A percentile compares a stretch with the other conserved stretches of the same genome.
phyloP scores from a whole-genome alignment of 805 yeast species.

The Metschnikowia lochheadii region DNA sequence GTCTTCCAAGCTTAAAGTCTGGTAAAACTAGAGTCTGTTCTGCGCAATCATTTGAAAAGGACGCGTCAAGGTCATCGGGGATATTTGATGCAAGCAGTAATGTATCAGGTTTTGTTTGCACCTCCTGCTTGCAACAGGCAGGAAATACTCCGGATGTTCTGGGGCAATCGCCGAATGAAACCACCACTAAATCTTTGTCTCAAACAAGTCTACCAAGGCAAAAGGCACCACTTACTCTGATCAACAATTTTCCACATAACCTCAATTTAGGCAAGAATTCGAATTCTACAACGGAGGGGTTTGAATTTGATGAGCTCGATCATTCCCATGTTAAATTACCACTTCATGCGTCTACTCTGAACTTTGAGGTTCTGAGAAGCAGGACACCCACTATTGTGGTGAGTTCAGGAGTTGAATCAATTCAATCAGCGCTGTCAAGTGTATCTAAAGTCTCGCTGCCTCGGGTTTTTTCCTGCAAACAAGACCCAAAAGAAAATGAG shows the following conservation, averaged over 20 bases:
- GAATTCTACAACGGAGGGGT: background rate
- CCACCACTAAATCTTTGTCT: background rate
- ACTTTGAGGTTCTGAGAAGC: background rate
- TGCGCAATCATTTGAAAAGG: background rate
- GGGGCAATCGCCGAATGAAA: background rate
- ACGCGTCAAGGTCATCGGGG: background rate
- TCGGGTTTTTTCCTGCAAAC: background rate
- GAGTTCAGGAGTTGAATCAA: background rate
- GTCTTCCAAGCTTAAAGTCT: constrained; percentile 20
- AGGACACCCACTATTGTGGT: constrained; percentile 1
- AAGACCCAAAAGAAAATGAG: background rate
- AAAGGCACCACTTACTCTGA: background rate
- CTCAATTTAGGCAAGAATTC: background rate
- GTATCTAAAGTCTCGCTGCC: background rate
- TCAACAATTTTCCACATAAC: background rate
- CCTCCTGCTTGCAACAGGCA: background rate
- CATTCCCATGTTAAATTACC: background rate
- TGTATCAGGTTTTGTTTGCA: background rate
- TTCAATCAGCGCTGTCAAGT: background rate
- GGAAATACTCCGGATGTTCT: background rate
- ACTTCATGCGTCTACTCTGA: background rate
- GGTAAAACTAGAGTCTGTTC: background rate
- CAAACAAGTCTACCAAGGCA: background rate
- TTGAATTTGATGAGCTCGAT: background rate
- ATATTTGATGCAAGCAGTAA: background rate